Evolutionary conservation across 192 early-diverging fungal species (phyloP).

Genomic region (Mortierella claussenii): DNA sequence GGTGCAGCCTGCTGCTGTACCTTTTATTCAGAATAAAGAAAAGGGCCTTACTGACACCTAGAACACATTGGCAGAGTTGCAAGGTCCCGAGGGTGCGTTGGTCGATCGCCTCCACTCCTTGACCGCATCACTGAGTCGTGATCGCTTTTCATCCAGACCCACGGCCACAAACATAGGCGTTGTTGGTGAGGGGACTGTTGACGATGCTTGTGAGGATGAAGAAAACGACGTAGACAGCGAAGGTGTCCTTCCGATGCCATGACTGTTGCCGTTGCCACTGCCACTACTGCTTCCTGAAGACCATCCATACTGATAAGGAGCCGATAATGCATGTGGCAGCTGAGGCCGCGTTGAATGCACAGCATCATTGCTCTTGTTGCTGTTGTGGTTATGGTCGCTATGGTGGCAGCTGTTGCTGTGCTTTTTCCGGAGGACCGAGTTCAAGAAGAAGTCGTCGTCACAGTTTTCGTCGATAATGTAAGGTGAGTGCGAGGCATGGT

Average conservation of each 20-base stretch:
- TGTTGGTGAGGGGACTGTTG: slow-evolving; percentile 12
- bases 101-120: slow-evolving; percentile 40
- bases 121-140: slow-evolving; percentile 34
- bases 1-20: no score
- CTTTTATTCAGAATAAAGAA: no score
- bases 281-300: no score
- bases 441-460: slow-evolving; percentile 50
- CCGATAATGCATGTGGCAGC: not conserved
- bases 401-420: no score
- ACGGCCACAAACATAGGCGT: slow-evolving; percentile 7
- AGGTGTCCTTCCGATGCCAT: no score
- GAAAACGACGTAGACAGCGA: slow-evolving; percentile 12
- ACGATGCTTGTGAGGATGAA: slow-evolving; percentile 16
- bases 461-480: slow-evolving; percentile 51
- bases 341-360: not conserved
- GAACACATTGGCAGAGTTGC: not conserved
- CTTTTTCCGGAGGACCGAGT: slow-evolving; percentile 43
- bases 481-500: slow-evolving; percentile 24
- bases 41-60: no score
- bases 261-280: no score
- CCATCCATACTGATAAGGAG: not conserved
- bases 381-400: not conserved
- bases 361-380: no score
- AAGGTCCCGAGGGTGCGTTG: slow-evolving; percentile 4
- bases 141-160: slow-evolving; percentile 39